Base-by-base conservation (phyloP, 495 filamentous ascomycete species). In the Ascobolus immersus region DNA sequence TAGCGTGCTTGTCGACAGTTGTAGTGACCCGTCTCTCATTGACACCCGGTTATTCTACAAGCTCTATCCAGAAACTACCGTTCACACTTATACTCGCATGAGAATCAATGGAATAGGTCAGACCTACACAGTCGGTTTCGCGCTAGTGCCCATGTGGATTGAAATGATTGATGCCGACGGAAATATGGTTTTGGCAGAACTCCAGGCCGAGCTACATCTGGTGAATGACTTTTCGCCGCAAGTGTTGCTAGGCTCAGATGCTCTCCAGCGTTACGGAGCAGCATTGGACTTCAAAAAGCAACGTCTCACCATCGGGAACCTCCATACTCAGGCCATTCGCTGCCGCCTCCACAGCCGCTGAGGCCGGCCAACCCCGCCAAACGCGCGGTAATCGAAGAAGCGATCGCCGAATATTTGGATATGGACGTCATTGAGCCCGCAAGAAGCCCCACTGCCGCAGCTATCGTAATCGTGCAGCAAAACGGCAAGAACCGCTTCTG, bases 401-500 rank as follows among this genome's bases (percentile, higher is more conserved):
- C 28, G 8, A 30, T 30, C 6, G 13, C 9, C 5, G 6, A 30
- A 14, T 14, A 10, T 30, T 15, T 30, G 28, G 28, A 8, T 7
- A 10, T 6, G 28, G 28, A 30, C 5, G 28, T 30, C 6, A 30
- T 30, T 9, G 28, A 30, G 13, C 14, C 14, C 14, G 9, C 28
- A 6, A 10, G 7, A 6, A 9, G 28, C 21, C 21, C 3, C 20
- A 36, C 28, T 9, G 35, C 28, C 0, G 13, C 26, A 0, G 22
- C 28, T 14, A 17, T 38, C 0, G 26, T 31, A 5, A 9, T 38
- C 4, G 28, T 38, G 1, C 32, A 23, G 28, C 35, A 33, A 10
- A 38, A 38, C n/a, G 13, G 21, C 4, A 38, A 38, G 9, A 32
- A 18, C 26, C 22, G 28, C 3, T 38, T 38, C 13, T 31, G 35